These are phyloP conservation scores for Phytopythium aichiense DNA, from an alignment of 352 stramenopile species.

Conservation along the genomic window DNA sequence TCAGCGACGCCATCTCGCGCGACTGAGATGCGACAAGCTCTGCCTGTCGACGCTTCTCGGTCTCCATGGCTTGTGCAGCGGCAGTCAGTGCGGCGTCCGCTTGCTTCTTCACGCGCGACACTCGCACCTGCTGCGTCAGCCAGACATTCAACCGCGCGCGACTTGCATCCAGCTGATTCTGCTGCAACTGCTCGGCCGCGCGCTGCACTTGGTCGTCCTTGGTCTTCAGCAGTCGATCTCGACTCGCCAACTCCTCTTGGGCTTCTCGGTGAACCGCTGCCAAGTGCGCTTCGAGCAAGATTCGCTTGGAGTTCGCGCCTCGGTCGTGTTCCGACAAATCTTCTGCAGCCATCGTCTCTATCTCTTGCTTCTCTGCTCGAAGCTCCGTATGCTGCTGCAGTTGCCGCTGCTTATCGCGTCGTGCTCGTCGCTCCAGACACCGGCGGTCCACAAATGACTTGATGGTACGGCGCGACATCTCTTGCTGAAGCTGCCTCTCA, in stretches of 20 bases:
- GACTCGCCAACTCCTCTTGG: conserved; percentile 12
- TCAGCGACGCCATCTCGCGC: conserved; percentile 21
- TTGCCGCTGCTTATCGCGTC: conserved; percentile 11
- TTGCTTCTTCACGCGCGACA: conserved; percentile 25
- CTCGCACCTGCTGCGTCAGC: conserved; percentile 23
- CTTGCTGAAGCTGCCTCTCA: conserved; percentile 13
- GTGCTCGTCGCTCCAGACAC: conserved; percentile 11
- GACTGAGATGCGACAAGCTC: conserved; percentile 13
- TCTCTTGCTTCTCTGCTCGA: conserved; percentile 28
- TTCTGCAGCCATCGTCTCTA: conserved; percentile 31
- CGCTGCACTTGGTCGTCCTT: conserved; percentile 19
- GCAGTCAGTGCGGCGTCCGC: conserved; percentile 9
- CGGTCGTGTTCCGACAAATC: conserved; percentile 24
- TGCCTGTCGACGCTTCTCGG: conserved; percentile 17
- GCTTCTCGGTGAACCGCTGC: conserved; percentile 17
- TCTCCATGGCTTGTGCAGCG: conserved; percentile 15
- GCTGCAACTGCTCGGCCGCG: conserved; percentile 11
- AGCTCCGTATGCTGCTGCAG: conserved; percentile 15
- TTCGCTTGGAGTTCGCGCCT: conserved; percentile 7
- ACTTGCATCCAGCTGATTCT: conserved; percentile 19
- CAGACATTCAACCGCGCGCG: conserved; percentile 28
- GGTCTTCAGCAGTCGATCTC: conserved; percentile 14
- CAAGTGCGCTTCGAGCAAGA: conserved; percentile 18
- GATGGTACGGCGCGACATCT: conserved; percentile 25
- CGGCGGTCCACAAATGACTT: conserved; percentile 30